A percentile compares a stretch with the other conserved stretches of the same genome.
These are phyloP conservation scores for Erigeron philadelphicus DNA, from an alignment of 140 eudicot species.

Conservation along the genomic window DNA sequence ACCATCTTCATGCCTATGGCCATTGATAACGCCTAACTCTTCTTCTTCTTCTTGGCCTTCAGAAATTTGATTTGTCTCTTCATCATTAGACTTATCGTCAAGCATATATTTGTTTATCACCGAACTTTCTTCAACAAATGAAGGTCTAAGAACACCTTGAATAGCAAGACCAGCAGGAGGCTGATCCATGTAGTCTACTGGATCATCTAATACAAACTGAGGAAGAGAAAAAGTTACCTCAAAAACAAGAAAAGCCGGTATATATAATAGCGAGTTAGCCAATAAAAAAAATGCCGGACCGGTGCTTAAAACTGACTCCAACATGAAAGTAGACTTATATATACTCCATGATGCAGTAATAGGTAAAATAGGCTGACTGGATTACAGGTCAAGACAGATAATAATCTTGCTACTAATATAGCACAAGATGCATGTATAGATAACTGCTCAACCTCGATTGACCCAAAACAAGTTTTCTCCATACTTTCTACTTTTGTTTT, in stretches of 20 bases:
- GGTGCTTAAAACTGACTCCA: conserved; percentile 13
- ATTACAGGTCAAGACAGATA: background rate
- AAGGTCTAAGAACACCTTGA: conserved; percentile 84
- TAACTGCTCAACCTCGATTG: too few relatives aligned
- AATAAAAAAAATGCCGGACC: background rate
- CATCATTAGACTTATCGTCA: conserved; percentile 33
- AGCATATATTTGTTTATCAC: conserved; percentile 55
- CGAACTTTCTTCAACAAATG: conserved; percentile 73
- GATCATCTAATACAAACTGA: conserved; percentile 75
- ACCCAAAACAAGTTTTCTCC: too few relatives aligned
- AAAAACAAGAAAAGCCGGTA: background rate
- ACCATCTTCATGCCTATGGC: conserved; percentile 46
- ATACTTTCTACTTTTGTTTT: too few relatives aligned
- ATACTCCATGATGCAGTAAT: background rate
- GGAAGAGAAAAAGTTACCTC: conserved; percentile 21
- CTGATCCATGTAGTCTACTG: conserved; percentile 87
- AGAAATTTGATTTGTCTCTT: conserved; percentile 28
- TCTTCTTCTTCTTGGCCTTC: conserved; percentile 30
- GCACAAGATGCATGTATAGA: too few relatives aligned
- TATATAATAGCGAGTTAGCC: background rate
- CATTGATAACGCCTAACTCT: conserved; percentile 48
- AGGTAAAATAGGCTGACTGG: background rate
- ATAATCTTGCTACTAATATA: too few relatives aligned
- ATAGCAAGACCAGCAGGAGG: conserved; percentile 88
- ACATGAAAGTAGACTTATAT: conserved; percentile 2